Percentiles rank a stretch among this genome's conserved stretches.
These are phyloP conservation scores for Aphanomyces invadans DNA, from an alignment of 352 stramenopile genomes.

Conservation along the genomic window DNA sequence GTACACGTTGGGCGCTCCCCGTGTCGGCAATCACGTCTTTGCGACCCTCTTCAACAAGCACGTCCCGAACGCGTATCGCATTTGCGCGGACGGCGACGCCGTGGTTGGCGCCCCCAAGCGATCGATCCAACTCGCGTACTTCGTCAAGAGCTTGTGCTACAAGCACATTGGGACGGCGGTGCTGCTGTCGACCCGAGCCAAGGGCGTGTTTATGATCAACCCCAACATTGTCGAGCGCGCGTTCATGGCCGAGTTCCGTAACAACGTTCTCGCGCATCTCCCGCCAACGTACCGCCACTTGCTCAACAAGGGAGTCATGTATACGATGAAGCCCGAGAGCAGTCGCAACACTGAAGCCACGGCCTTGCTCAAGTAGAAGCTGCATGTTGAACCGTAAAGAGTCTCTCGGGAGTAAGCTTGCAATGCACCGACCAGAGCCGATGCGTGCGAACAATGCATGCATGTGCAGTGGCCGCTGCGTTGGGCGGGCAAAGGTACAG, in stretches of 20 bases:
- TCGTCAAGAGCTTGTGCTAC: constrained; percentile 24
- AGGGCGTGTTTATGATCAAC: constrained; percentile 29
- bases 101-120: constrained; percentile 27
- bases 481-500: no score
- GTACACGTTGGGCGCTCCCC: constrained; percentile 31
- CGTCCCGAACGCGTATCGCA: constrained; percentile 24
- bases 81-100: constrained; percentile 28
- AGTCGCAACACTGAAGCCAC: not conserved
- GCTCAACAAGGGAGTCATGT: constrained; percentile 16
- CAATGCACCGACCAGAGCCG: no score
- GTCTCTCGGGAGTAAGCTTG: no score
- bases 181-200: constrained; percentile 24
- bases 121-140: constrained; percentile 6
- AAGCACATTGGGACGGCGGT: constrained; percentile 29
- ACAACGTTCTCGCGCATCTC: constrained; percentile 19
- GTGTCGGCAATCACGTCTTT: constrained; percentile 32
- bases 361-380: constrained; percentile 1
- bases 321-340: constrained; percentile 10
- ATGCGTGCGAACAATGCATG: no score
- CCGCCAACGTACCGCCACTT: constrained; percentile 11
- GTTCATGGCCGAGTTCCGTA: constrained; percentile 24
- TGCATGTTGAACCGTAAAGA: no score
- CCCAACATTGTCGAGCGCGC: constrained; percentile 31
- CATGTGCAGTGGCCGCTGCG: no score
- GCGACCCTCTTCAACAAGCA: constrained; percentile 17